phyloP scores from a whole-genome alignment of 495 filamentous ascomycete genomes.

The Tricharina praecox region DNA sequence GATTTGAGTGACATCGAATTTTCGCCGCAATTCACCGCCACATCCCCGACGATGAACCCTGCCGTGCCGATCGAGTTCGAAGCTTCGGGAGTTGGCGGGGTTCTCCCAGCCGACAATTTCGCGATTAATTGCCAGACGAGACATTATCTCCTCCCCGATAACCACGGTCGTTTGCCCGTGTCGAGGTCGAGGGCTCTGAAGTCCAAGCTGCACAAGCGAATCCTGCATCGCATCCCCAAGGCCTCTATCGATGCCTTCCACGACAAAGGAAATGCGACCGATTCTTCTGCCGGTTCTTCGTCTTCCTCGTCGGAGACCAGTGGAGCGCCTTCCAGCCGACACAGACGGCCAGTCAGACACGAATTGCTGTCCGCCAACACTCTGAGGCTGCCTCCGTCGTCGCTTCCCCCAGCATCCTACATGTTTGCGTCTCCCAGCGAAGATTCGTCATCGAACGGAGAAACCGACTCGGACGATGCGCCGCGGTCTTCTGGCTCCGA shows the following conservation, averaged over 20 bases:
- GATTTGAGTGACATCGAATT: constrained; percentile 17
- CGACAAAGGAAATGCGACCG: constrained; percentile 8
- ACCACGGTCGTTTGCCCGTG: constrained; percentile 20
- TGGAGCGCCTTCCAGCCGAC: constrained; percentile 6
- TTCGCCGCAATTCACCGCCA: constrained; percentile 24
- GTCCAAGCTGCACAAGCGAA: constrained; percentile 22
- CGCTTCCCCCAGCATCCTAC: constrained; percentile 22
- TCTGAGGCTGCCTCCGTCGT: constrained; percentile 19
- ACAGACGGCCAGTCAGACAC: constrained; percentile 17
- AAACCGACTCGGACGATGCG: constrained; percentile 17
- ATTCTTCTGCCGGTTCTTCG: constrained; percentile 7
- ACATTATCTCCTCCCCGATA: constrained; percentile 25
- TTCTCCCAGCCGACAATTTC: constrained; percentile 41
- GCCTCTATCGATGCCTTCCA: constrained; percentile 24
- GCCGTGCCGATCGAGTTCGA: constrained; percentile 31
- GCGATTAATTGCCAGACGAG: constrained; percentile 33
- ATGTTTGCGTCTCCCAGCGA: constrained; percentile 22
- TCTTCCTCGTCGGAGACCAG: constrained; percentile 9
- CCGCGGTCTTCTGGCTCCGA: constrained; percentile 21
- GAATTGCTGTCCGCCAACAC: constrained; percentile 20
- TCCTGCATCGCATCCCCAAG: constrained; percentile 24
- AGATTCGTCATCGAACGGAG: constrained; percentile 20
- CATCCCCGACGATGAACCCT: constrained; percentile 6
- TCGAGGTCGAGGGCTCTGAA: constrained; percentile 20
- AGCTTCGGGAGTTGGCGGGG: constrained; percentile 41